A percentile compares a stretch with the other conserved stretches of the same genome.
Conservation (phyloP, 2,329 filamentous ascomycete species). For the Penicillium sp. region DNA sequence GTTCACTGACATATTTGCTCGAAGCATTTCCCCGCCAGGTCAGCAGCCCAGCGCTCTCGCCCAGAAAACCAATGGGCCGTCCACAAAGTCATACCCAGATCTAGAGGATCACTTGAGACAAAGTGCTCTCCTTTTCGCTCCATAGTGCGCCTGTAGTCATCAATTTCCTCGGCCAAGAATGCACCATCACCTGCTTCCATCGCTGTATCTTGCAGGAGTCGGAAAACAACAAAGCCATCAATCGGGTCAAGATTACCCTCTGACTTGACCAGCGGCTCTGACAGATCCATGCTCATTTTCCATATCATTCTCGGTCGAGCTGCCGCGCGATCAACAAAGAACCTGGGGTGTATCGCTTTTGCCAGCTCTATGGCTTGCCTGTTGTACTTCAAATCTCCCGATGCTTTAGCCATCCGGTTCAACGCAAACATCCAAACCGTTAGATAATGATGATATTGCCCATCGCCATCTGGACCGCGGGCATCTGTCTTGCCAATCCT, state of each 20-base stretch:
- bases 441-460: slow-evolving; percentile 55
- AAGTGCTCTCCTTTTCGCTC: slow-evolving; percentile 37
- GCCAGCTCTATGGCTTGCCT: slow-evolving; percentile 46
- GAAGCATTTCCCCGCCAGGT: slow-evolving; percentile 31
- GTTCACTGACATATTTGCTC: slow-evolving; percentile 30
- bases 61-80: slow-evolving; percentile 45
- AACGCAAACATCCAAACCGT: slow-evolving; percentile 57
- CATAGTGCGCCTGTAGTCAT: slow-evolving; percentile 46
- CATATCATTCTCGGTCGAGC: slow-evolving; percentile 43
- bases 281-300: slow-evolving; percentile 49
- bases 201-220: slow-evolving; percentile 41
- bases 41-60: slow-evolving; percentile 43
- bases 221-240: slow-evolving; percentile 47
- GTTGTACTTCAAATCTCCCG: slow-evolving; percentile 43
- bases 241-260: slow-evolving; percentile 52
- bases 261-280: slow-evolving; percentile 40
- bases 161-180: slow-evolving; percentile 43
- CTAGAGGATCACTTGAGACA: slow-evolving; percentile 45
- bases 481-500: slow-evolving; percentile 50
- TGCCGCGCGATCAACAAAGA: slow-evolving; percentile 38
- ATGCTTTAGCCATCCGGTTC: slow-evolving; percentile 46
- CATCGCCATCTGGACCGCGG: slow-evolving; percentile 46
- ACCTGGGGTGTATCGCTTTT: slow-evolving; percentile 46
- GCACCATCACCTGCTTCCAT: slow-evolving; percentile 23
- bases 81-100: slow-evolving; percentile 54